Percentiles rank a stretch among this genome's conserved stretches.
Conservation (phyloP, 2,329 filamentous ascomycete genomes). For the Colletotrichum caudatum region DNA sequence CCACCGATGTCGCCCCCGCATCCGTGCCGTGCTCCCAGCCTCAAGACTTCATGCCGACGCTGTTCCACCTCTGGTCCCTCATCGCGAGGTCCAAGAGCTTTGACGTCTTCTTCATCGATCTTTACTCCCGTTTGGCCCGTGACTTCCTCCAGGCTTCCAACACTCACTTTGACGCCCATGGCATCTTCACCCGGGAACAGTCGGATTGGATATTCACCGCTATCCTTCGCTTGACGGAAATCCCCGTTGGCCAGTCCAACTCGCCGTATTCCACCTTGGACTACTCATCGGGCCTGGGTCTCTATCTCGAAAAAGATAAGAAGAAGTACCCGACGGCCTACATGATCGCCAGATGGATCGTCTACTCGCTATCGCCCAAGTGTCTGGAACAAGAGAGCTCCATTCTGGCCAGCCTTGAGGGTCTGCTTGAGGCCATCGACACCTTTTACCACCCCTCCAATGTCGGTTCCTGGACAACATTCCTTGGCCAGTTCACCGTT, state of each 20-base stretch:
- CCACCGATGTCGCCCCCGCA: conserved; percentile 81
- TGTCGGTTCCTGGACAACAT: conserved; percentile 89
- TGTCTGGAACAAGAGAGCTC: conserved; percentile 84
- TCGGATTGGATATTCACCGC: conserved; percentile 94
- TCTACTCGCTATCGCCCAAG: conserved; percentile 90
- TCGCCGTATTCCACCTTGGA: conserved; percentile 92
- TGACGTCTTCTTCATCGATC: conserved; percentile 88
- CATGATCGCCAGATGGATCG: conserved; percentile 91
- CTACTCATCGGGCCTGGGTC: conserved; percentile 82
- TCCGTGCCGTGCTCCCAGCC: conserved; percentile 83
- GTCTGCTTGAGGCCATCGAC: conserved; percentile 92
- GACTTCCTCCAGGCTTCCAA: conserved; percentile 83
- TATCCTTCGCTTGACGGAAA: conserved; percentile 88
- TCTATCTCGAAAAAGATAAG: conserved; percentile 91
- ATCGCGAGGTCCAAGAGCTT: conserved; percentile 89
- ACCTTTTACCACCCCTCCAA: conserved; percentile 99
- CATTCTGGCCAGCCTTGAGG: conserved; percentile 86
- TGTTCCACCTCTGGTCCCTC: conserved; percentile 97
- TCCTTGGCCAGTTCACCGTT: conserved; percentile 89
- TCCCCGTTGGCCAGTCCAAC: conserved; percentile 94
- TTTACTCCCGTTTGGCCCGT: conserved; percentile 86
- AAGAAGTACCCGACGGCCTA: conserved; percentile 94
- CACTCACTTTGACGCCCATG: conserved; percentile 85
- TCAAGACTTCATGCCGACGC: conserved; percentile 88
- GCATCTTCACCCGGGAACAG: conserved; percentile 93